phyloP scores from a whole-genome alignment of 2,329 filamentous ascomycete genomes.

The Pseudogymnoascus sp. region DNA sequence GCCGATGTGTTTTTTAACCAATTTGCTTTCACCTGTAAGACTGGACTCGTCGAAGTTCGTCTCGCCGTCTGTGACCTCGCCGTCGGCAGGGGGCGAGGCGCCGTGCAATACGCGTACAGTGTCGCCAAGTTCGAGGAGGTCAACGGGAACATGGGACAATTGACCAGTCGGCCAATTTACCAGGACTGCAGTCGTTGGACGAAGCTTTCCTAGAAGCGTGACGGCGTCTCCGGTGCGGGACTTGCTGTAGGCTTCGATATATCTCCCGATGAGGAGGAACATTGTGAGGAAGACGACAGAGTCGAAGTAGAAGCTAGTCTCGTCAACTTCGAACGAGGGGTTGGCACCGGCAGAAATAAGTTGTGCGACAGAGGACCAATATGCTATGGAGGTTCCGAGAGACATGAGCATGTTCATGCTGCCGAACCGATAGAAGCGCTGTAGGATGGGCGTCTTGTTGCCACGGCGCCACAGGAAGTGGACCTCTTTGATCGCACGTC shows the following conservation, averaged over 20 bases:
- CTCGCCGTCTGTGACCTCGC: conserved; percentile 48
- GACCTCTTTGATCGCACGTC: conserved; percentile 69
- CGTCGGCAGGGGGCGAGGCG: conserved; percentile 77
- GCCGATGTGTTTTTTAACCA: conserved; percentile 50
- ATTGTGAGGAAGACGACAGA: conserved; percentile 82
- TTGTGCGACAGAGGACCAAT: conserved; percentile 68
- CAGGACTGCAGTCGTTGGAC: conserved; percentile 64
- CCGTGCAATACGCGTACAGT: conserved; percentile 68
- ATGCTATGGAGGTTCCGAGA: conserved; percentile 75
- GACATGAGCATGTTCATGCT: conserved; percentile 92
- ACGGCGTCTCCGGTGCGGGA: conserved; percentile 78
- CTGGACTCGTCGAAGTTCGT: conserved; percentile 80
- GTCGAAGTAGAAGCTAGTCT: conserved; percentile 60
- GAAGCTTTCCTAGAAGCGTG: conserved; percentile 62
- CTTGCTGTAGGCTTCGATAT: conserved; percentile 80
- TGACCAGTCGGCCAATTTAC: conserved; percentile 29
- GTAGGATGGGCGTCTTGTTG: conserved; percentile 60
- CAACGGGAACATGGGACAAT: conserved; percentile 17
- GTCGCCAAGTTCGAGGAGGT: conserved; percentile 59
- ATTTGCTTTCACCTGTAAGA: conserved; percentile 67
- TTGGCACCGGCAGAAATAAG: conserved; percentile 43
- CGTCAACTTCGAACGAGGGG: conserved; percentile 38
- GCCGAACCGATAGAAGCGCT: conserved; percentile 78
- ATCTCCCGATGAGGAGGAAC: conserved; percentile 62
- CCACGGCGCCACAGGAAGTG: conserved; percentile 63